phyloP scores from a whole-genome alignment of 805 yeast genomes.

The Groenewaldozyma salmanticensis region DNA sequence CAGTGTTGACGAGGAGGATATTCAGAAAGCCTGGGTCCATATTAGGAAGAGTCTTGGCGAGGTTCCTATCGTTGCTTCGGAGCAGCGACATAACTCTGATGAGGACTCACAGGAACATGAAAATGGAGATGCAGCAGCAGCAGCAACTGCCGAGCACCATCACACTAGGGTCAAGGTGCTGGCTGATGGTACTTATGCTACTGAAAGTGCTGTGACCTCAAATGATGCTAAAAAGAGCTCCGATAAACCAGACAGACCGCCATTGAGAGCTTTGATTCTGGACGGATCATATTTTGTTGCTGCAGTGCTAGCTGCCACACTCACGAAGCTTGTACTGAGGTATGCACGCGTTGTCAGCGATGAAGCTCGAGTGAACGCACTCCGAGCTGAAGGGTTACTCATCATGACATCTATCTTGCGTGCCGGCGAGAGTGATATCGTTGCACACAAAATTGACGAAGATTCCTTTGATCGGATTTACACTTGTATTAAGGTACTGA shows the following conservation, averaged over 20 bases:
- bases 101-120: conserved; percentile 31
- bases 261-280: conserved; percentile 70
- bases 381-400: conserved; percentile 90
- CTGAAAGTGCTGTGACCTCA: conserved; percentile 69
- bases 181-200: conserved; percentile 99
- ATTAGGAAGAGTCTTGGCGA: conserved; percentile 81
- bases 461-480: conserved; percentile 93
- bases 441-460: conserved; percentile 76
- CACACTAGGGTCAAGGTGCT: conserved; percentile 66
- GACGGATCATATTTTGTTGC: conserved; percentile 88
- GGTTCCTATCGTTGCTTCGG: conserved; percentile 77
- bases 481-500: conserved; percentile 70
- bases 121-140: conserved; percentile 13
- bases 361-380: conserved; percentile 55
- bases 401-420: conserved; percentile 86
- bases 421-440: conserved; percentile 67
- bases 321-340: conserved; percentile 79
- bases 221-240: conserved; percentile 23
- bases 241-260: conserved; percentile 38
- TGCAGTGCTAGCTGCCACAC: conserved; percentile 76
- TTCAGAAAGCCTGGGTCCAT: conserved; percentile 79
- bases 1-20: conserved; percentile 55
- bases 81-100: conserved; percentile 37
- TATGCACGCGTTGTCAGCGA: conserved; percentile 48
- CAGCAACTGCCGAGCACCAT: conserved; percentile 25